A percentile compares a stretch with the other conserved stretches of the same genome.
Evolutionary conservation across 371 early-diverging fungal genomes (phyloP).

Genomic region (Astathelohania contejeani): DNA sequence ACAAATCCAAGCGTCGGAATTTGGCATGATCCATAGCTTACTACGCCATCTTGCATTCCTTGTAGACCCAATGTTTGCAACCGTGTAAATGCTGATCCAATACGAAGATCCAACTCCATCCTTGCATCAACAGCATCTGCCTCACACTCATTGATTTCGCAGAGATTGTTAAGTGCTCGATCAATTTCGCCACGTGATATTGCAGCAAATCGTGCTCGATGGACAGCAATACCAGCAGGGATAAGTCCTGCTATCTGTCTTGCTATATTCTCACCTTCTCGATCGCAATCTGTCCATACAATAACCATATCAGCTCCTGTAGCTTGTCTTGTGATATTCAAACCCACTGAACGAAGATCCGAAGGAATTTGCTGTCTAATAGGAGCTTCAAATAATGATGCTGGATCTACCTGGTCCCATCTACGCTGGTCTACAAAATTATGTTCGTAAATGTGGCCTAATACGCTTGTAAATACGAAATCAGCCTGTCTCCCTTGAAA

Average conservation of each 20-base stretch:
- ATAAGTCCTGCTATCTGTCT: conserved; percentile 57
- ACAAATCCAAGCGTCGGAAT: conserved; percentile 97
- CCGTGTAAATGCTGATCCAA: conserved; percentile 84
- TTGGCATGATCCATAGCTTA: conserved; percentile 93
- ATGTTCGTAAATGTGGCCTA: conserved; percentile 48
- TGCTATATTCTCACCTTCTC: conserved; percentile 96
- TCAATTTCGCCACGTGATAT: conserved; percentile 59
- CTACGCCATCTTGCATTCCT: conserved; percentile 36
- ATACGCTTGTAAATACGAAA: conserved; percentile 52
- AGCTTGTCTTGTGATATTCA: too few species aligned
- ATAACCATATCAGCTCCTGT: conserved; percentile 61
- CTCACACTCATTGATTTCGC: conserved; percentile 58
- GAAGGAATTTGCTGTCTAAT: background rate
- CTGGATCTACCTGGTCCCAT: conserved; percentile 47
- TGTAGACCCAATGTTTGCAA: conserved; percentile 66
- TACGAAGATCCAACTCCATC: conserved; percentile 78
- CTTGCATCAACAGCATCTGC: conserved; percentile 76
- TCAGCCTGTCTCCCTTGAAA: conserved; percentile 12
- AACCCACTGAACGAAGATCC: background rate
- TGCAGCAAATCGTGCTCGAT: background rate
- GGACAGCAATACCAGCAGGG: conserved; percentile 1
- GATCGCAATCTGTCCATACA: conserved; percentile 98
- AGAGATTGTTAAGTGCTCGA: conserved; percentile 61
- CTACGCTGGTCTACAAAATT: conserved; percentile 38
- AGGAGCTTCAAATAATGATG: conserved; percentile 33